These are phyloP conservation scores for Ramaria sp. DNA, from an alignment of 768 basidiomycete species.

Conservation along the genomic window DNA sequence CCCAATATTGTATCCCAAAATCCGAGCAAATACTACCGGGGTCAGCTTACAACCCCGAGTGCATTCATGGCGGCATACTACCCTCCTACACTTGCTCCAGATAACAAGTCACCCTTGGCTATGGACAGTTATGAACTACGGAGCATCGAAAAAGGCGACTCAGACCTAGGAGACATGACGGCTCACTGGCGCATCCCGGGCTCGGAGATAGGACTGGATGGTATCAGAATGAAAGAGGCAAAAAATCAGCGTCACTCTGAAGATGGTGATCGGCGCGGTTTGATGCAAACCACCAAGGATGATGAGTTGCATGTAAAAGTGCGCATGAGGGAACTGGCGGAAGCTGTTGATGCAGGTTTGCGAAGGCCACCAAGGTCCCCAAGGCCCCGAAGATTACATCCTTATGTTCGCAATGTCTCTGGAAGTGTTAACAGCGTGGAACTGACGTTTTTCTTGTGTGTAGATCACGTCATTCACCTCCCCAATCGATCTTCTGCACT, in stretches of 20 bases:
- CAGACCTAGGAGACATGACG: not conserved
- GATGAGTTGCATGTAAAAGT: not conserved
- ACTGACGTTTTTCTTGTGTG: not conserved
- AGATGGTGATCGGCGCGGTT: not conserved
- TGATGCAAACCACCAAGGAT: not conserved
- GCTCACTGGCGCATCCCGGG: not conserved
- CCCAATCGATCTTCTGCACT: slow-evolving; percentile 4
- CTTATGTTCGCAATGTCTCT: not conserved
- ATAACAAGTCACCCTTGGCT: not conserved
- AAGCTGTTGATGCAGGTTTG: not conserved
- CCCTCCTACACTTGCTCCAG: not conserved
- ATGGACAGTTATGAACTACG: not conserved
- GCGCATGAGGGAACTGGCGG: not conserved
- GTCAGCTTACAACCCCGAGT: not conserved
- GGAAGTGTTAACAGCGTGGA: not conserved
- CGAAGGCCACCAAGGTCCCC: not conserved
- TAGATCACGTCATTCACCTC: slow-evolving; percentile 6
- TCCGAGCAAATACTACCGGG: not conserved
- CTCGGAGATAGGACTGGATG: not conserved
- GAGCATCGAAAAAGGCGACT: not conserved
- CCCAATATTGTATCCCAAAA: not conserved
- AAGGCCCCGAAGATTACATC: slow-evolving; percentile 3
- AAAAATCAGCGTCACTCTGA: not conserved
- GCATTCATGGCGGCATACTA: not conserved
- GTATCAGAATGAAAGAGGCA: not conserved